Conservation (phyloP, 2,329 filamentous ascomycete species). For the Stagonosporopsis chrysanthemi region DNA sequence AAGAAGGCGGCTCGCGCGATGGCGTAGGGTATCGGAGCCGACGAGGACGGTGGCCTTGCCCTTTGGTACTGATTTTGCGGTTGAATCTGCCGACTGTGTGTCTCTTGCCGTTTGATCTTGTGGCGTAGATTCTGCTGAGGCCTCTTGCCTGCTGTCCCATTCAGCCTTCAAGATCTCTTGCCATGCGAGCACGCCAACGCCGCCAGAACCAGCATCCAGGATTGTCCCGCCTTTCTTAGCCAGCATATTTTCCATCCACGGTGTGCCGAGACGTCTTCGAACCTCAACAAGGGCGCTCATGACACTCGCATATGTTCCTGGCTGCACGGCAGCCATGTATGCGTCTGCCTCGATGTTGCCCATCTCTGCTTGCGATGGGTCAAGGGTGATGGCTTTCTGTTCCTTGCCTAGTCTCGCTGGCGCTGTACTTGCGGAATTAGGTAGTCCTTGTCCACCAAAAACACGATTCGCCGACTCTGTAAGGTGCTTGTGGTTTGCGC, state of each 20-base stretch:
- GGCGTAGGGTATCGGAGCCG: slow-evolving; percentile 75
- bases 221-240: slow-evolving; percentile 69
- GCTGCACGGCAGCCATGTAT: slow-evolving; percentile 73
- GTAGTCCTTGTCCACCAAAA: slow-evolving; percentile 80
- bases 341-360: slow-evolving; percentile 77
- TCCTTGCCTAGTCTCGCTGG: slow-evolving; percentile 60
- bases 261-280: slow-evolving; percentile 72
- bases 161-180: slow-evolving; percentile 80
- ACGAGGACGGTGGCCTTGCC: slow-evolving; percentile 84
- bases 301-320: slow-evolving; percentile 73
- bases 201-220: slow-evolving; percentile 77
- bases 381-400: slow-evolving; percentile 71
- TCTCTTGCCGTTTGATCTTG: slow-evolving; percentile 31
- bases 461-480: slow-evolving; percentile 72
- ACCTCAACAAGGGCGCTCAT: slow-evolving; percentile 75
- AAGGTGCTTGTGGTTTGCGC: slow-evolving; percentile 74
- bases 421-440: slow-evolving; percentile 76
- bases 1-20: slow-evolving; percentile 77
- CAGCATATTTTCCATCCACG: slow-evolving; percentile 73
- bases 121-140: slow-evolving; percentile 18
- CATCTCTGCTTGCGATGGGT: slow-evolving; percentile 72
- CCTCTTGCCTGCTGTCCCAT: slow-evolving; percentile 71
- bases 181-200: slow-evolving; percentile 77
- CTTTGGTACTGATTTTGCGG: slow-evolving; percentile 55
- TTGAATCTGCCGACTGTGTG: slow-evolving; percentile 16